These are phyloP conservation scores for Xylariaceae sp. DNA, from an alignment of 2,329 filamentous ascomycete genomes.

Conservation along the genomic window DNA sequence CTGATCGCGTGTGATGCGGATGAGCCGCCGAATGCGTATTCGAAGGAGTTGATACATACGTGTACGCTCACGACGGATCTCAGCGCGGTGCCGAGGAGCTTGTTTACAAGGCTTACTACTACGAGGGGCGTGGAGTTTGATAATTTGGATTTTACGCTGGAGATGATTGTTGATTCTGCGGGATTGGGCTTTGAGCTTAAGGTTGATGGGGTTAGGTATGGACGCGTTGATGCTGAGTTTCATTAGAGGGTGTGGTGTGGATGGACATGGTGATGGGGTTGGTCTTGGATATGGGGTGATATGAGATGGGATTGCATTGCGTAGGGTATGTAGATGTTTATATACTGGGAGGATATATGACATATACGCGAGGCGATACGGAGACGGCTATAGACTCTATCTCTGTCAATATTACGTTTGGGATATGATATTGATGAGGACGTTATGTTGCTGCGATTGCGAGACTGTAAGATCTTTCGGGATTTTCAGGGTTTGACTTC, in stretches of 20 bases:
- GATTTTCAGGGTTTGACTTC: no score
- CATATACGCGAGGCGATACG: no score
- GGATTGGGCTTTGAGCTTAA: slow-evolving; percentile 74
- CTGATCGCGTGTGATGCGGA: slow-evolving; percentile 72
- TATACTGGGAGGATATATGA: no score
- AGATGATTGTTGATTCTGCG: slow-evolving; percentile 78
- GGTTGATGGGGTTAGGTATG: slow-evolving; percentile 74
- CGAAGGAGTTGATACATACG: slow-evolving; percentile 63
- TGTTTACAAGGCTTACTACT: slow-evolving; percentile 74
- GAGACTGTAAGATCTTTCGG: no score
- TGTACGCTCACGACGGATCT: slow-evolving; percentile 80
- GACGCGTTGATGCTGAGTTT: slow-evolving; percentile 73
- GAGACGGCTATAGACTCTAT: no score
- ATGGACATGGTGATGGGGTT: background rate
- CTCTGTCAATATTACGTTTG: no score
- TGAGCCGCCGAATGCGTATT: slow-evolving; percentile 57
- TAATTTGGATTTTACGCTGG: slow-evolving; percentile 75
- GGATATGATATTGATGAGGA: no score
- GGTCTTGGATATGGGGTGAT: background rate
- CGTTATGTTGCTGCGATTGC: no score
- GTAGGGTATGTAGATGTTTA: background rate
- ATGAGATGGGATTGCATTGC: background rate
- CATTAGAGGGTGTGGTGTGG: slow-evolving; percentile 46
- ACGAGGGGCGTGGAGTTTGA: slow-evolving; percentile 78
- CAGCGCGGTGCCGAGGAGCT: slow-evolving; percentile 65